phyloP scores from a whole-genome alignment of 1,139 yeast species.

The Pichiaceae sp. region DNA sequence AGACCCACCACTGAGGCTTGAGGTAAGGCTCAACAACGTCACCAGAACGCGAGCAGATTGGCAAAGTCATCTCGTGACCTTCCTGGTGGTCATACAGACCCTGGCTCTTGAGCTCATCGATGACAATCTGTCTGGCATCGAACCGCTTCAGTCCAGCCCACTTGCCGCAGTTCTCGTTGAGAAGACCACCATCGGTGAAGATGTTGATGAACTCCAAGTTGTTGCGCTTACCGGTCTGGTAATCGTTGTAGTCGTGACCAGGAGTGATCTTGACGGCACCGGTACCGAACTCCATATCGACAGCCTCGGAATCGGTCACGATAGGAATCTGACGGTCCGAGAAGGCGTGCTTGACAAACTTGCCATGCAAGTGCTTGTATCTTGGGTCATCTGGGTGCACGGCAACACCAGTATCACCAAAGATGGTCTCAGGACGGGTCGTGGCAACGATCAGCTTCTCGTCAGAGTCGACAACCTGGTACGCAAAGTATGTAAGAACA shows the following conservation, averaged over 20 bases:
- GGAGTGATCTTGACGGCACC: slow-evolving; percentile 99
- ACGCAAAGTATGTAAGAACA: slow-evolving; percentile 88
- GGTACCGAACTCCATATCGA: slow-evolving; percentile 98
- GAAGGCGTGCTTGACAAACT: slow-evolving; percentile 85
- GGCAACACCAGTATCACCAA: slow-evolving; percentile 97
- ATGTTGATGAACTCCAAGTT: slow-evolving; percentile 82
- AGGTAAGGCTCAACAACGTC: slow-evolving; percentile 92
- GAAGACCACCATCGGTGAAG: slow-evolving; percentile 82
- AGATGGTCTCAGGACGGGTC: slow-evolving; percentile 96
- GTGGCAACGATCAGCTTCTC: slow-evolving; percentile 91
- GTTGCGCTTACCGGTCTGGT: slow-evolving; percentile 91
- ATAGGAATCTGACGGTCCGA: slow-evolving; percentile 81
- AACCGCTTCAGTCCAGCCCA: slow-evolving; percentile 89
- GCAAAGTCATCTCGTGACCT: slow-evolving; percentile 94
- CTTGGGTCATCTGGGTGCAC: slow-evolving; percentile 93
- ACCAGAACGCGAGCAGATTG: slow-evolving; percentile 91
- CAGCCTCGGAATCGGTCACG: slow-evolving; percentile 84
- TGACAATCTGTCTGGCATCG: slow-evolving; percentile 83
- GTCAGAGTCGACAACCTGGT: slow-evolving; percentile 80
- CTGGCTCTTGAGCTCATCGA: slow-evolving; percentile 67
- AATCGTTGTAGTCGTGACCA: slow-evolving; percentile 97
- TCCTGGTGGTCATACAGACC: slow-evolving; percentile 76
- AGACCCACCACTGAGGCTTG: slow-evolving; percentile 99
- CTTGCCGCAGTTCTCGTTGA: slow-evolving; percentile 91
- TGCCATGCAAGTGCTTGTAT: slow-evolving; percentile 91